phyloP scores from a whole-genome alignment of 345 rosid species.

The Lepidium aucheri region DNA sequence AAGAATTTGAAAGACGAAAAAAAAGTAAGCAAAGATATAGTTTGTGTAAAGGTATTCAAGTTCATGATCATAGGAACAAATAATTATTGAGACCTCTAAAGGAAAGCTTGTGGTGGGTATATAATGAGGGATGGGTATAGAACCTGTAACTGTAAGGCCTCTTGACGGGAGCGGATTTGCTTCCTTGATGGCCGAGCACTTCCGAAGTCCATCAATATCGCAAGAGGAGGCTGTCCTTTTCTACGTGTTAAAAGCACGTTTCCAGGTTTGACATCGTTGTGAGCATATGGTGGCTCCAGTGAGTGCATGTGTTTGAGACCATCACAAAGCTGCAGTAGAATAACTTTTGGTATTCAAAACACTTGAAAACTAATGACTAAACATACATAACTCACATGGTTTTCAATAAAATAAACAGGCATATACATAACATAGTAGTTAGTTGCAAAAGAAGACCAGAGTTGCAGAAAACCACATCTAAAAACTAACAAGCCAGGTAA shows the following conservation, averaged over 20 bases:
- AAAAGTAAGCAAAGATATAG: neutral
- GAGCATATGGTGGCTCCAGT: slow-evolving; percentile 92
- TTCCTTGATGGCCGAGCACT: slow-evolving; percentile 83
- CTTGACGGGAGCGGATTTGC: slow-evolving; percentile 84
- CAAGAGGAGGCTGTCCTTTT: slow-evolving; percentile 76
- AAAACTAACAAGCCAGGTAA: neutral
- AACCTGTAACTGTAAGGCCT: slow-evolving; percentile 95
- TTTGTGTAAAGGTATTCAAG: neutral
- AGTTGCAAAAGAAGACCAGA: neutral
- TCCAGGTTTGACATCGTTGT: slow-evolving; percentile 98
- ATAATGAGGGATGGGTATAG: slow-evolving; percentile 3
- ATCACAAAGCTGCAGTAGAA: slow-evolving; percentile 70
- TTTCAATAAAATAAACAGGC: neutral
- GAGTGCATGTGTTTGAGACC: slow-evolving; percentile 95
- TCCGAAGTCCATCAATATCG: slow-evolving; percentile 97
- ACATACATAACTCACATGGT: neutral
- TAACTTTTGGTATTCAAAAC: slow-evolving; percentile 9
- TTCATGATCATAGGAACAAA: neutral
- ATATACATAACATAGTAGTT: neutral
- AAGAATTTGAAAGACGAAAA: neutral
- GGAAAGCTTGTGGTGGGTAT: neutral
- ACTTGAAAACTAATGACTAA: neutral
- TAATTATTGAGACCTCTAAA: neutral
- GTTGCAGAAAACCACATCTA: neutral
- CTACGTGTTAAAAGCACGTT: slow-evolving; percentile 58